Percentiles rank a stretch among this genome's conserved stretches.
These are phyloP conservation scores for Trametes maxima DNA, from an alignment of 768 basidiomycete species.

Conservation along the genomic window DNA sequence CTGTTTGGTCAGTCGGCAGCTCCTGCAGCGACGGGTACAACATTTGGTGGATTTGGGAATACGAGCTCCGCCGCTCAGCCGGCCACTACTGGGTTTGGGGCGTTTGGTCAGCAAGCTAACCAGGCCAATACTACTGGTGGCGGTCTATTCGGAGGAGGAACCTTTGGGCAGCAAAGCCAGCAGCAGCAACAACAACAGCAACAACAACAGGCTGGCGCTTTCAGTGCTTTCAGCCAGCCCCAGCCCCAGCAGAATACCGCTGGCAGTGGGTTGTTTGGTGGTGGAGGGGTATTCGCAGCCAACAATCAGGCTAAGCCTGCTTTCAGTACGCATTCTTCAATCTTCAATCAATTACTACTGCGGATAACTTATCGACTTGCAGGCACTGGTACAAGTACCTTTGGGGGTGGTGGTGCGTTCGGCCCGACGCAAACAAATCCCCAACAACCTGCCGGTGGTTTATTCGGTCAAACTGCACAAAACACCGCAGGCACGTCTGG, in stretches of 20 bases:
- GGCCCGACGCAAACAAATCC: constrained; percentile 33
- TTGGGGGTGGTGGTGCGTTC: constrained; percentile 37
- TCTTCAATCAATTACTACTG: constrained; percentile 27
- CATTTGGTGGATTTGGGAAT: constrained; percentile 34
- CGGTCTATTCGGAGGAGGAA: constrained; percentile 29
- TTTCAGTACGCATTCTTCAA: constrained; percentile 45
- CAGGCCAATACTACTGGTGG: constrained; percentile 15
- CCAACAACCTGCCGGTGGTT: constrained; percentile 32
- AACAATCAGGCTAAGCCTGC: constrained; percentile 25
- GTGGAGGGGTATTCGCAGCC: constrained; percentile 24
- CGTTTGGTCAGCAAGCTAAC: constrained; percentile 33
- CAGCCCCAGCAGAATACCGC: constrained; percentile 34
- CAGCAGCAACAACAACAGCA: constrained; percentile 42
- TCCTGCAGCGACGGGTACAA: constrained; percentile 33
- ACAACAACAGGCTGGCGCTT: constrained; percentile 34
- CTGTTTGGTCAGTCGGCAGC: constrained; percentile 36
- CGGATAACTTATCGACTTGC: neutral
- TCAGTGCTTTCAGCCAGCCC: constrained; percentile 40
- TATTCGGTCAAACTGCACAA: constrained; percentile 41
- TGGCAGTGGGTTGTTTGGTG: constrained; percentile 24
- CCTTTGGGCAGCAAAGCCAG: constrained; percentile 39
- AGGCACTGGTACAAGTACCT: constrained; percentile 25
- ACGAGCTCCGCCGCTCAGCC: constrained; percentile 28
- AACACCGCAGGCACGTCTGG: constrained; percentile 31
- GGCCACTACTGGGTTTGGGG: constrained; percentile 32